Evolutionary conservation across 228 moss, liverwort and hornwort genomes (phyloP).

Genomic region (Sphagnum magellanicum): DNA sequence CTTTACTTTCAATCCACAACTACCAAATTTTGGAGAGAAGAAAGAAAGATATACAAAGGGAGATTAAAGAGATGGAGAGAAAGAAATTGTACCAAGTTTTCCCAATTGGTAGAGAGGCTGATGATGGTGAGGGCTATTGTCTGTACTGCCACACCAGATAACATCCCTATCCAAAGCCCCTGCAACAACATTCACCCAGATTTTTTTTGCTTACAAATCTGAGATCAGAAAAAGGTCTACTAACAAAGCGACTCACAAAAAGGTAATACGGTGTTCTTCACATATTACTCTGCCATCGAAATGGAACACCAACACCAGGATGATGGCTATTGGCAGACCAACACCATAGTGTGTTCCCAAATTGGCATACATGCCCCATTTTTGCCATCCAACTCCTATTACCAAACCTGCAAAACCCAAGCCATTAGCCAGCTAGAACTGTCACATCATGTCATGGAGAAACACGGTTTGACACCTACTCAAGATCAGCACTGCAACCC

Average conservation of each 20-base stretch:
- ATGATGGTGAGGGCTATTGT: constrained; percentile 12
- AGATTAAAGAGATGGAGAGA: too few species aligned
- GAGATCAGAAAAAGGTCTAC: too few species aligned
- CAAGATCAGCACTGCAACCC: too few species aligned
- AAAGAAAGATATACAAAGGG: too few species aligned
- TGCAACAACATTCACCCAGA: neutral
- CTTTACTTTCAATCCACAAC: too few species aligned
- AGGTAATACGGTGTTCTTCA: too few species aligned
- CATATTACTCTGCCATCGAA: constrained; percentile 28
- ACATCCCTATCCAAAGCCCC: constrained; percentile 55
- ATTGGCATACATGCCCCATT: constrained; percentile 47
- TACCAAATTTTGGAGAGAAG: too few species aligned
- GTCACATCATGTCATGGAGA: too few species aligned
- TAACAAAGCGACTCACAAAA: too few species aligned
- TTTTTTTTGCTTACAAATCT: too few species aligned
- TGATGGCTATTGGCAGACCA: constrained; percentile 44
- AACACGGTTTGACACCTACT: too few species aligned
- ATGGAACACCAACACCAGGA: constrained; percentile 32
- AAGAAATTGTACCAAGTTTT: constrained; percentile 21
- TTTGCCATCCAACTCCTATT: constrained; percentile 74
- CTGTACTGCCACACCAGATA: constrained; percentile 37
- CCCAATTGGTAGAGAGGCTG: constrained; percentile 32
- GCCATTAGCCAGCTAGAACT: too few species aligned
- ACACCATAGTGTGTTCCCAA: constrained; percentile 51
- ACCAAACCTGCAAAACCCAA: constrained; percentile 43